Base-by-base conservation (phyloP, 768 basidiomycete species). In the Lentinula lateritia region DNA sequence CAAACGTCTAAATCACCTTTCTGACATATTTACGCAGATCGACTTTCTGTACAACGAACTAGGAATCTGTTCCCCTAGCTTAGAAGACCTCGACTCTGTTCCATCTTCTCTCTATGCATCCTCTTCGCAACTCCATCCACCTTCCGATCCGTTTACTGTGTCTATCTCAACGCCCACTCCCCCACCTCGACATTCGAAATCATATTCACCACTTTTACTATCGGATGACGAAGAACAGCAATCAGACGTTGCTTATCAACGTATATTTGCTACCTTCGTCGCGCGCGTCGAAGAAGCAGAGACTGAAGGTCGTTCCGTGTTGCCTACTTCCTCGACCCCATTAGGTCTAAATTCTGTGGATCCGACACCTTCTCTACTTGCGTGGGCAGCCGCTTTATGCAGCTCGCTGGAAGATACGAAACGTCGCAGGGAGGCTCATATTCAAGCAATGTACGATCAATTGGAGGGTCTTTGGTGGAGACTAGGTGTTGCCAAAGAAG, bases 401-500 rank as follows among this genome's bases (percentile, higher is more conserved):
- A 62, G 75, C 5, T 80, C 85, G 55, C 80, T 97, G 60, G 86
- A 88, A 62, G 87, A 90, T 13, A 78, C 86, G 55, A 94, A 94
- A 73, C 80, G 82, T 41, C 76, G 82, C 35, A 82, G 95, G 12
- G 94, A 96, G 68, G 75, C 83, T 0, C 86, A 88, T 65, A 98
- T 99, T 35, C 96, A 99, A 71, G 82, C 87, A 0, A 89, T 98
- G 80, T 99, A 95, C 69, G 94, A 98, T 72, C 87, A 93, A 64
- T 81, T 99, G 1, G 95, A 96, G 70, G 86, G 86, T 0, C 81
- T 98, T 3, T 99, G 96, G 96, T 82, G 81, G 62, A 76, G 95
- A 60, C 80, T 98, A 62, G 95, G 93, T 13, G 86, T 96, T 5
- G 72, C 81, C 0, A 91, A 95, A 52, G 74, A 73, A 0, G 89